phyloP scores from a whole-genome alignment of 371 early-diverging fungal species.

The Enteropsectra breve region DNA sequence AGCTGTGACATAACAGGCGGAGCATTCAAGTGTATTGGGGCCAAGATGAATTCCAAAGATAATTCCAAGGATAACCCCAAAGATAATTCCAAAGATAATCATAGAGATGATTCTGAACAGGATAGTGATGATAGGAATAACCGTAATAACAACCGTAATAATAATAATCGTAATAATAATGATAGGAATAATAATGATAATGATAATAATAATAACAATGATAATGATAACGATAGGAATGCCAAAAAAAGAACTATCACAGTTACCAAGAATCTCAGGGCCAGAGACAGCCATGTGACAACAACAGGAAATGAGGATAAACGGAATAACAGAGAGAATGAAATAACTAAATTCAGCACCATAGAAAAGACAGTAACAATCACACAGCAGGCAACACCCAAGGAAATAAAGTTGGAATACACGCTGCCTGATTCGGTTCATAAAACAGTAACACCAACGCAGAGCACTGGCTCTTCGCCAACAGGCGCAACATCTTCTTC shows the following conservation, averaged over 20 bases:
- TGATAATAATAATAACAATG: background rate
- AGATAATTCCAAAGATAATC: background rate
- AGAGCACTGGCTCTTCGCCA: background rate
- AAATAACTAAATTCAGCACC: too few relatives aligned
- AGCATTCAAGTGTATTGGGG: slow-evolving; percentile 27
- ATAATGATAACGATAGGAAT: slow-evolving; percentile 9
- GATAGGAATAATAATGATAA: slow-evolving; percentile 10
- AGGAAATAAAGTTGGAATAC: slow-evolving; percentile 42
- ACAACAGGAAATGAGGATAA: too few relatives aligned
- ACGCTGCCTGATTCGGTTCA: background rate
- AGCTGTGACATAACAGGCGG: slow-evolving; percentile 33
- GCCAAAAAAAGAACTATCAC: background rate
- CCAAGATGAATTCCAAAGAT: background rate
- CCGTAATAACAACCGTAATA: slow-evolving; percentile 1
- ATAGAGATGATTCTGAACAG: too few relatives aligned
- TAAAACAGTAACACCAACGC: background rate
- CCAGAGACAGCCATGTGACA: too few relatives aligned
- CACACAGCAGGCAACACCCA: too few relatives aligned
- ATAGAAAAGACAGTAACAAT: too few relatives aligned
- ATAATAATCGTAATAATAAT: background rate
- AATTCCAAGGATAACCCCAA: background rate
- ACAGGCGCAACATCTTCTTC: background rate
- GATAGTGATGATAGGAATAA: background rate
- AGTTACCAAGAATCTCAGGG: background rate
- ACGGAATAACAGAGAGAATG: too few relatives aligned